Evolutionary conservation across 805 yeast genomes (phyloP).

Genomic region (Teunomyces kruisii): DNA sequence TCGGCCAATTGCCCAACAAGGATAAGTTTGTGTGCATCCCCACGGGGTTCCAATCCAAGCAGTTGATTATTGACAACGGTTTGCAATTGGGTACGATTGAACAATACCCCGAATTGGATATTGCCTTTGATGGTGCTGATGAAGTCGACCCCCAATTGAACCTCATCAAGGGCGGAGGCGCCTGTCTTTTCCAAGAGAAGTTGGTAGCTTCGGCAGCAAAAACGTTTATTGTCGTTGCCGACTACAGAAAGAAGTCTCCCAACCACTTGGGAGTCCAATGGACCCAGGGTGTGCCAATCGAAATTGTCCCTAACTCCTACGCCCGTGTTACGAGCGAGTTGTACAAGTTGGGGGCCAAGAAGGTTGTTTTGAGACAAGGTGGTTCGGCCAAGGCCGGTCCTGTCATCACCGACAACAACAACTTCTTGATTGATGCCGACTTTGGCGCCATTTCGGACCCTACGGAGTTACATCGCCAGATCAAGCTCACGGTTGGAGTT

Average conservation of each 20-base stretch:
- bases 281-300: constrained; percentile 93
- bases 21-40: constrained; percentile 75
- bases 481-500: constrained; percentile 83
- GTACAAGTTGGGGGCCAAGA: constrained; percentile 59
- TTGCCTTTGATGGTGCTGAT: constrained; percentile 98
- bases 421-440: constrained; percentile 89
- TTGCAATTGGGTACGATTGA: constrained; percentile 78
- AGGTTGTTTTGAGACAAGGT: constrained; percentile 74
- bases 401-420: constrained; percentile 91
- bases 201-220: constrained; percentile 80
- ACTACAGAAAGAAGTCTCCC: constrained; percentile 77
- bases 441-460: constrained; percentile 71
- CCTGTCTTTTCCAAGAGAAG: constrained; percentile 95
- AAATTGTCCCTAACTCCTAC: constrained; percentile 87
- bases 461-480: constrained; percentile 53
- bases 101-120: constrained; percentile 77
- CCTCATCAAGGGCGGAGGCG: constrained; percentile 98
- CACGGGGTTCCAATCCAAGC: constrained; percentile 94
- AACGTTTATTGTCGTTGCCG: constrained; percentile 86
- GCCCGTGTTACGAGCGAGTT: constrained; percentile 72
- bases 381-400: constrained; percentile 96
- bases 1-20: constrained; percentile 66
- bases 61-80: constrained; percentile 79
- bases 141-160: constrained; percentile 82
- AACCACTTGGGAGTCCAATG: constrained; percentile 71